Percentiles rank a stretch among this genome's conserved stretches.
phyloP scores from a whole-genome alignment of 2,329 filamentous ascomycete genomes.

The Myriosclerotinia duriaeana region DNA sequence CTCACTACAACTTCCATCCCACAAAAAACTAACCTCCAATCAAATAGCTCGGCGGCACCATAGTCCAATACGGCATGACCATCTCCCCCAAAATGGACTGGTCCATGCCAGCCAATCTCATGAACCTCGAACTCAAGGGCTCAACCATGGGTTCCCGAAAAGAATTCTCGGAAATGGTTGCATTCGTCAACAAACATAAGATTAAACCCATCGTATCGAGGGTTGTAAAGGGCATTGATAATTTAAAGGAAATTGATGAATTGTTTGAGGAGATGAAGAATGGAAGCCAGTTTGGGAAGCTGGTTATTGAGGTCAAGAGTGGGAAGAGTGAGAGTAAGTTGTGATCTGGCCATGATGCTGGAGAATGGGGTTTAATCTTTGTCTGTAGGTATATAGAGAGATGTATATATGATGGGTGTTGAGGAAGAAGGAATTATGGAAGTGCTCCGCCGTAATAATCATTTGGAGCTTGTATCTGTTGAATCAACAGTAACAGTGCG shows the following conservation, averaged over 20 bases:
- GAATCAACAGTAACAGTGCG: neutral
- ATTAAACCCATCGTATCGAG: conserved; percentile 77
- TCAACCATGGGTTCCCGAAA: conserved; percentile 87
- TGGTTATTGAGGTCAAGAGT: conserved; percentile 70
- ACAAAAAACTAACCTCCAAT: neutral
- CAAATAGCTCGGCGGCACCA: conserved; percentile 68
- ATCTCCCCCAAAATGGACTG: conserved; percentile 81
- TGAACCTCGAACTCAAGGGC: conserved; percentile 83
- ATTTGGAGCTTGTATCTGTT: neutral
- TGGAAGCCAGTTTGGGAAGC: conserved; percentile 85
- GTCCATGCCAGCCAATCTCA: conserved; percentile 77
- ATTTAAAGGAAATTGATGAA: conserved; percentile 74
- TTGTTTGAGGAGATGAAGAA: conserved; percentile 87
- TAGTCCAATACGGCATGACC: conserved; percentile 91
- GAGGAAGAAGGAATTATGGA: neutral
- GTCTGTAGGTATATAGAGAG: neutral
- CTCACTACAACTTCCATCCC: too few species aligned
- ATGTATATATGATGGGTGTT: neutral
- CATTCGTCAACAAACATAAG: conserved; percentile 71
- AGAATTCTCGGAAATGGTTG: conserved; percentile 89
- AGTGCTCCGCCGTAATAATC: neutral
- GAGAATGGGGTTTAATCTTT: neutral
- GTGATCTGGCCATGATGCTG: neutral
- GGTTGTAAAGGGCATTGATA: conserved; percentile 69
- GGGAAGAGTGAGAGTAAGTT: conserved; percentile 12